phyloP scores from a whole-genome alignment of 2,329 filamentous ascomycete genomes.

The Phialophora expanda region DNA sequence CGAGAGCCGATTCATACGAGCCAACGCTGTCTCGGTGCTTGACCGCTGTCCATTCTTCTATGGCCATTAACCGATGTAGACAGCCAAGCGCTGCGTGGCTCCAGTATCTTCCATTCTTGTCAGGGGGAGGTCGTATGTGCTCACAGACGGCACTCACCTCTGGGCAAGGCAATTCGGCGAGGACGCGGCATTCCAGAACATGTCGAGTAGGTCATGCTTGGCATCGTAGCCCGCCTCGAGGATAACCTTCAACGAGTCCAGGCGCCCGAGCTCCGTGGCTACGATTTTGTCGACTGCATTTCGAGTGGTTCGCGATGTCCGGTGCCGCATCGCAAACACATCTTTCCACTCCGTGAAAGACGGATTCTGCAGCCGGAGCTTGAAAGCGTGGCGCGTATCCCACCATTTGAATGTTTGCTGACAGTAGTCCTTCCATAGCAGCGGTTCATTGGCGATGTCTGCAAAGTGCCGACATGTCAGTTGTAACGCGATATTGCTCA shows the following conservation, averaged over 20 bases:
- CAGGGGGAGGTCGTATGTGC: neutral
- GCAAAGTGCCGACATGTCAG: slow-evolving; percentile 68
- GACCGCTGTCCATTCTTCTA: slow-evolving; percentile 74
- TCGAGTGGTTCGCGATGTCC: slow-evolving; percentile 59
- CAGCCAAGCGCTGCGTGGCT: slow-evolving; percentile 74
- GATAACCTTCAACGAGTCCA: slow-evolving; percentile 72
- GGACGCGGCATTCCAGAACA: slow-evolving; percentile 65
- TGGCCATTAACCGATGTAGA: slow-evolving; percentile 78
- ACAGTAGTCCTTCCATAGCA: slow-evolving; percentile 84
- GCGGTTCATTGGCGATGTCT: slow-evolving; percentile 69
- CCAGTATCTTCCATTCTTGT: slow-evolving; percentile 63
- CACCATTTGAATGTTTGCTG: slow-evolving; percentile 72
- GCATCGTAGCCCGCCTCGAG: slow-evolving; percentile 79
- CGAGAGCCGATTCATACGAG: slow-evolving; percentile 63
- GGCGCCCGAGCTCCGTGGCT: slow-evolving; percentile 69
- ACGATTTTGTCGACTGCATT: slow-evolving; percentile 71
- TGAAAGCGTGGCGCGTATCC: slow-evolving; percentile 68
- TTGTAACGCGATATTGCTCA: slow-evolving; percentile 60
- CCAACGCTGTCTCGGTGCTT: slow-evolving; percentile 52
- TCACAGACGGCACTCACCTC: slow-evolving; percentile 51
- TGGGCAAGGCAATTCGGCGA: slow-evolving; percentile 77
- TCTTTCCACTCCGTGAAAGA: slow-evolving; percentile 65
- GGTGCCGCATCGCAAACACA: slow-evolving; percentile 64
- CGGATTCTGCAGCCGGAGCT: slow-evolving; percentile 60
- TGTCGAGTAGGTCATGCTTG: slow-evolving; percentile 78